Conservation (phyloP, 2,329 filamentous ascomycete species). For the Helotiales sp. region DNA sequence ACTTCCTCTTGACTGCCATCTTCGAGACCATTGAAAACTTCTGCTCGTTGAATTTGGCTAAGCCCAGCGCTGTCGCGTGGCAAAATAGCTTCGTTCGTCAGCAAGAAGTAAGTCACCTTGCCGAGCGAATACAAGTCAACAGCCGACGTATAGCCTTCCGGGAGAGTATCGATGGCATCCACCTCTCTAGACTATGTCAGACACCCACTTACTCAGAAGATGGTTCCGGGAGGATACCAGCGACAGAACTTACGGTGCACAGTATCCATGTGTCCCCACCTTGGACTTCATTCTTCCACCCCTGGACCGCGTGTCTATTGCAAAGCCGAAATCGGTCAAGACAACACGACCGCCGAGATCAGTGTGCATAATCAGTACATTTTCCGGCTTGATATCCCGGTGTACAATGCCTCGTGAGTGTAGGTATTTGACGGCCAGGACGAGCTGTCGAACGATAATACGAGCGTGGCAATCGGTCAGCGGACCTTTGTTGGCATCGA, state of each 20-base stretch:
- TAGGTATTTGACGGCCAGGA: slow-evolving; percentile 39
- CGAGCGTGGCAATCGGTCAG: slow-evolving; percentile 38
- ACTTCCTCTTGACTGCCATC: slow-evolving; percentile 14
- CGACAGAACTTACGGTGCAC: slow-evolving; percentile 39
- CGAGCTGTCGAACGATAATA: slow-evolving; percentile 41
- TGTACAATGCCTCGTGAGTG: slow-evolving; percentile 40
- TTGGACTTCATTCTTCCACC: slow-evolving; percentile 37
- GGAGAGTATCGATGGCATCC: slow-evolving; percentile 15
- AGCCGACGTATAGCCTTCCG: slow-evolving; percentile 38
- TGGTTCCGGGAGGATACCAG: background rate
- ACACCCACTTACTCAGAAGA: background rate
- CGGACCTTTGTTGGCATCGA: slow-evolving; percentile 32
- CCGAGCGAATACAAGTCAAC: slow-evolving; percentile 44
- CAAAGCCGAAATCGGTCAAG: slow-evolving; percentile 44
- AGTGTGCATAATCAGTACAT: slow-evolving; percentile 41
- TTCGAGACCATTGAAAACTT: slow-evolving; percentile 26
- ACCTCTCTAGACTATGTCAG: slow-evolving; percentile 32
- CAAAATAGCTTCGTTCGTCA: slow-evolving; percentile 35
- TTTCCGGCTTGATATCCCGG: slow-evolving; percentile 43
- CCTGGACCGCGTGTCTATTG: slow-evolving; percentile 28
- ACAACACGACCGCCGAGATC: slow-evolving; percentile 40
- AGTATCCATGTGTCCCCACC: slow-evolving; percentile 41
- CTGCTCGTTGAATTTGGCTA: slow-evolving; percentile 29
- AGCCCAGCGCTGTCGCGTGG: slow-evolving; percentile 30
- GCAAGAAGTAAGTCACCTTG: slow-evolving; percentile 36